Conservation (phyloP, 2,329 filamentous ascomycete species). For the Ophiosphaerella korrae region DNA sequence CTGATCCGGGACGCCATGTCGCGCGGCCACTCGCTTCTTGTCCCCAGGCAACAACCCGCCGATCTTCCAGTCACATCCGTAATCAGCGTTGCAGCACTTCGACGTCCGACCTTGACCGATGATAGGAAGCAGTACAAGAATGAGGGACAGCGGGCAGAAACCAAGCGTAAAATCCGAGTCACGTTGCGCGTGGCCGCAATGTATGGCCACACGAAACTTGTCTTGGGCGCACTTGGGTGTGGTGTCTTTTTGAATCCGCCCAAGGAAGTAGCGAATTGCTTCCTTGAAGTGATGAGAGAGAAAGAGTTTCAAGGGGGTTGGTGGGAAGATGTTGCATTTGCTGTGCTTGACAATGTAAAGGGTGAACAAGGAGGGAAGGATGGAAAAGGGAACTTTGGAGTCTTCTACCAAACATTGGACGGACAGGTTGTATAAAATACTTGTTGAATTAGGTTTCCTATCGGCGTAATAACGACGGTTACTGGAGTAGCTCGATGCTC, state of each 20-base stretch:
- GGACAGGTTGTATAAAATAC: conserved; percentile 24
- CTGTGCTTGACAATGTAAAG: conserved; percentile 56
- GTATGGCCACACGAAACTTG: conserved; percentile 62
- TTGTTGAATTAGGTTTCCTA: neutral
- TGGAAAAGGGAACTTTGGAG: conserved; percentile 56
- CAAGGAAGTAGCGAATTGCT: conserved; percentile 66
- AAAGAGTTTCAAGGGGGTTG: conserved; percentile 66
- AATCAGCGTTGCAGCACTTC: conserved; percentile 64
- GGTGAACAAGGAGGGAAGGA: conserved; percentile 30
- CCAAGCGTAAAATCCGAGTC: conserved; percentile 67
- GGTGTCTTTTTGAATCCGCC: conserved; percentile 69
- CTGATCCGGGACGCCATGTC: conserved; percentile 60
- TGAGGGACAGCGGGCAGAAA: conserved; percentile 56
- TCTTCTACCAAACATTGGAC: conserved; percentile 49
- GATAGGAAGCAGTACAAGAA: conserved; percentile 22
- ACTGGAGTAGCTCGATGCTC: too few relatives aligned
- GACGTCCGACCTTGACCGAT: conserved; percentile 44
- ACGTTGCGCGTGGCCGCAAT: conserved; percentile 64
- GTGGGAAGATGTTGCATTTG: conserved; percentile 70
- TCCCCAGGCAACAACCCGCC: conserved; percentile 27
- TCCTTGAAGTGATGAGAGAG: conserved; percentile 65
- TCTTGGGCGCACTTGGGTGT: conserved; percentile 72
- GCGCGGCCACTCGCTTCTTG: conserved; percentile 55
- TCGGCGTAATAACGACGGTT: too few relatives aligned
- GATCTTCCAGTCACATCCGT: conserved; percentile 61